Base-by-base conservation (phyloP, 2,329 filamentous ascomycete genomes). In the Ceratocystis smalleyi region DNA sequence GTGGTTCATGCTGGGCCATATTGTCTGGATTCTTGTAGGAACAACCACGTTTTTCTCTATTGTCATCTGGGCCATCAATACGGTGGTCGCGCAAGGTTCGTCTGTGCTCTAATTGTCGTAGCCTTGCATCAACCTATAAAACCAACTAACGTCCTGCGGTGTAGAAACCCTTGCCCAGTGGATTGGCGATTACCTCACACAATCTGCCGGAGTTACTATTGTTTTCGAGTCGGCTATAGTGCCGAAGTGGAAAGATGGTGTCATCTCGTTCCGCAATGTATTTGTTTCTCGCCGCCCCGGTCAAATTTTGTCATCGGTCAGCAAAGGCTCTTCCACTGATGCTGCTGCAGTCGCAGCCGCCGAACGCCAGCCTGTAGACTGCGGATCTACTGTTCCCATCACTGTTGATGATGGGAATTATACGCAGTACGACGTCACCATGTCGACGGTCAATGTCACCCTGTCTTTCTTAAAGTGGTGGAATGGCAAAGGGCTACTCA, bases 391-490 rank as follows among this genome's bases (percentile, higher is more conserved):
- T 17, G 70, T 73, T 17, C 68, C 69, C 2, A 74, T 75, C 22
- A 79, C 82, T 67, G 82, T 85, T 65, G 91, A 97, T 71, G 92
- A 97, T 71, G 90, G 89, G 19, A 99, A 99, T 72, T 99, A 97
- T 73, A 96, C 91, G 0, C 94, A 99, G 69, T 99, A 96, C 70
- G 94, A 99, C 71, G 79, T 99, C 17, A 96, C 91, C 0, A 89
- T 99, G 66, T 89, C 94, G 68, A 95, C 89, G 0, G 89, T 99
- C 67, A 96, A 99, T 71, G 92, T 99, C 51, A 97, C 92, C 0
- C 74, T 99, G 30, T 99, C 94, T 0, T 97, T 99, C 70, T 81
- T 91, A n/a, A 97, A 96, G 72, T 99, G 94, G 94, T 95, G 95
- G 83, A 97, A 96, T 70, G 92, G 94, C 24, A 96, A 92, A 73